These are phyloP conservation scores for Podospora sp. DNA, from an alignment of 495 filamentous ascomycete species.

Conservation along the genomic window DNA sequence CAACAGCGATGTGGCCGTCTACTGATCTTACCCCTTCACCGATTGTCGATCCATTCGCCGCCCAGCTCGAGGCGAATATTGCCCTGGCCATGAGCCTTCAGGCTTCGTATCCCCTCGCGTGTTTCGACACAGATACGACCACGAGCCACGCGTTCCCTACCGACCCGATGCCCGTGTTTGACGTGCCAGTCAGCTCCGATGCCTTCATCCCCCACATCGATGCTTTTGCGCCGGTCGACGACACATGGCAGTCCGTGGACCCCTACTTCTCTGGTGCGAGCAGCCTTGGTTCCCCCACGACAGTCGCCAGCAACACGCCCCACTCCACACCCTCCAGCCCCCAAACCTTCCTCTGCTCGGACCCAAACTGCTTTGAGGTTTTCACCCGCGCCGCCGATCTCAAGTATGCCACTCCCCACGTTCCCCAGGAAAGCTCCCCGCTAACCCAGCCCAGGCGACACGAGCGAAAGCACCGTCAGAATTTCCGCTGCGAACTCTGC, in stretches of 20 bases:
- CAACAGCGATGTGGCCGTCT: neutral
- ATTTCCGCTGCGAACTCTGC: slow-evolving; percentile 28
- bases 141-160: neutral
- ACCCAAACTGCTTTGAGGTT: slow-evolving; percentile 5
- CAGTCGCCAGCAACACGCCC: neutral
- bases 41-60: neutral
- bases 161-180: neutral
- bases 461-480: slow-evolving; percentile 25
- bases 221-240: neutral
- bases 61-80: neutral
- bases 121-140: neutral
- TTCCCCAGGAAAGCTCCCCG: neutral
- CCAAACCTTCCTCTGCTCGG: slow-evolving; percentile 8
- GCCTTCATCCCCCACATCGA: neutral
- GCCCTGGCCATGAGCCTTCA: neutral
- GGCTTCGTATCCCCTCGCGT: neutral
- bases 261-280: neutral
- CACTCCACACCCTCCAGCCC: slow-evolving; percentile 3
- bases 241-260: neutral
- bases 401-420: slow-evolving; percentile 6
- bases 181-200: neutral
- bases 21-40: neutral
- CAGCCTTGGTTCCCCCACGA: slow-evolving; percentile 5
- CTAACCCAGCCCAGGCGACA: slow-evolving; percentile 16
- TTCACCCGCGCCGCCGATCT: neutral